Evolutionary conservation across 2,329 filamentous ascomycete genomes (phyloP), one percentile per base, ranked within the genome.

Genomic region (Talaromyces atroroseus): DNA sequence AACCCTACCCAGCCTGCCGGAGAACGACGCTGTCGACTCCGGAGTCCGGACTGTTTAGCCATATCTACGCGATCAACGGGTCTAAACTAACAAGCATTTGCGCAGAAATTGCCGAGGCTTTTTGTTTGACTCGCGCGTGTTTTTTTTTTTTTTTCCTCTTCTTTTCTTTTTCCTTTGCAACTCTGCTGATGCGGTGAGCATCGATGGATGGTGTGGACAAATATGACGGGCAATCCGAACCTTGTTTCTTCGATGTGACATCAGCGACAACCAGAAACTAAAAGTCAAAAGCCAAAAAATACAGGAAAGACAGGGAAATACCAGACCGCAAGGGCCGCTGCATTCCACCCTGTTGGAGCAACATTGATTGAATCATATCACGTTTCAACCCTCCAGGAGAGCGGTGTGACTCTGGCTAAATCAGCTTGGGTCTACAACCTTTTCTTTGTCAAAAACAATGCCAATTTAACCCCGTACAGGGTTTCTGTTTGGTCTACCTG

Each of bases 321-420:
- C 2, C 32, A 36, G 32, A 36, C 32, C 32, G 32, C 32, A 40
- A 40, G 36, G 16, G n/a, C 36, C n/a, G 16, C 36, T 40, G 16
- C 36, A 3, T 36, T 36, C 32, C 32, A 36, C 32, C 36, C n/a
- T 40, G 2, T 40, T 18, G 36, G 38, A 44, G 50, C 24, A 32
- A 46, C 40, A 20, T 32, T 12, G 18, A 44, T 42, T 42, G 42
- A 42, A 23, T 44, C n/a, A 36, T 18, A 50, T 38, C 32, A 50
- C 11, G 32, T 2, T 21, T 14, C 34, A 24, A 24, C 38, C 23
- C 7, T 29, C 50, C 23, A n/a, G 26, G 50, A n/a, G 42, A 26
- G 40, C 40, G 50, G 50, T 52, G 50, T 52, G 40, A 26, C 50
- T 52, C 18, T 10, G 18, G 26, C 26, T 29, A 44, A 32, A n/a